phyloP scores from a whole-genome alignment of 1,139 yeast species.

The Wickerhamomyces sp. region DNA sequence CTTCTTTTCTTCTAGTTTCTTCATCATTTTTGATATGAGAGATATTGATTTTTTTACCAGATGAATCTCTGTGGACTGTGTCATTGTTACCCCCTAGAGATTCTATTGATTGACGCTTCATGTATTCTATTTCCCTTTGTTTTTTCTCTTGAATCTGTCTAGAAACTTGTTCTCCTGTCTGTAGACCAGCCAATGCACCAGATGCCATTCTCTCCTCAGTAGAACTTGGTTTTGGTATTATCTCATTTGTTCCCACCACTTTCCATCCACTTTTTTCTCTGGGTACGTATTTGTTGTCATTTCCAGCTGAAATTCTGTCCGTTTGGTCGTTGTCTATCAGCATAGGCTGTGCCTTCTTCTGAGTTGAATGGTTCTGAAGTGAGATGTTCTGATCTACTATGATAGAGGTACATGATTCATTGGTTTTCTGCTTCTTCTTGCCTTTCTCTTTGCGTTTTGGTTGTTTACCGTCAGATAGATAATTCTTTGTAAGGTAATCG shows the following conservation, averaged over 20 bases:
- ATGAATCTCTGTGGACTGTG: conserved; percentile 57
- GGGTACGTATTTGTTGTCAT: not conserved
- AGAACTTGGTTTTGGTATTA: conserved; percentile 2
- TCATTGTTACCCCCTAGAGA: conserved; percentile 19
- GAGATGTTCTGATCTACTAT: conserved; percentile 10
- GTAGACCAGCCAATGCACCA: conserved; percentile 42
- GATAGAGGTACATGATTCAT: not conserved
- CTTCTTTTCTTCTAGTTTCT: conserved; percentile 25
- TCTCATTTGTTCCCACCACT: conserved; percentile 26
- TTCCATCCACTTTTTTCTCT: conserved; percentile 24
- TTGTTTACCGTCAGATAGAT: conserved; percentile 27
- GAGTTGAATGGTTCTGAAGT: conserved; percentile 12
- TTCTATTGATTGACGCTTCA: conserved; percentile 8
- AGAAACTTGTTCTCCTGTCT: conserved; percentile 37
- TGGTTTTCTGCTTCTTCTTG: not conserved
- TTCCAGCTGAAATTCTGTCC: too few species aligned
- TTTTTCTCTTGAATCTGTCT: conserved; percentile 29
- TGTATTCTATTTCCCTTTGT: conserved; percentile 20
- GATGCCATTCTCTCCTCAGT: conserved; percentile 27
- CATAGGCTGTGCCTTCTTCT: not conserved
- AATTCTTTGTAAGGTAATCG: conserved; percentile 48
- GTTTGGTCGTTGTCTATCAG: too few species aligned
- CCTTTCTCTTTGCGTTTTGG: conserved; percentile 24
- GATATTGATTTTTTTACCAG: conserved; percentile 48
- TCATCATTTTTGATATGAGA: conserved; percentile 29